Conservation (phyloP, 2,329 filamentous ascomycete species). For the Sphaceloma murrayae region DNA sequence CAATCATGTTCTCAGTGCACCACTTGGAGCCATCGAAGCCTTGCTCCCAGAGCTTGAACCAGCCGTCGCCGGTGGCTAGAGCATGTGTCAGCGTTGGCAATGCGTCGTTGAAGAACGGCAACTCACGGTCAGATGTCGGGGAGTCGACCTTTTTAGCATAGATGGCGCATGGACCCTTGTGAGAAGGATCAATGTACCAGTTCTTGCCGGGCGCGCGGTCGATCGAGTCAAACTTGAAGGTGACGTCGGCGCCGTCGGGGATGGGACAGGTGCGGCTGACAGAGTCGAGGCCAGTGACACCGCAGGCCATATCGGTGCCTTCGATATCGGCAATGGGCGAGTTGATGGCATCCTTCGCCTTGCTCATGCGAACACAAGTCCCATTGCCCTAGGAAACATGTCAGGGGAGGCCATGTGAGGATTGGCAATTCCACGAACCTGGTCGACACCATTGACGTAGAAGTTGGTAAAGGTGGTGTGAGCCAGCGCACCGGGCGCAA, state of each 20-base stretch:
- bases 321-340: slow-evolving; percentile 49
- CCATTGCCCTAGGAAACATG: slow-evolving; percentile 49
- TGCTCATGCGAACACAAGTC: slow-evolving; percentile 60
- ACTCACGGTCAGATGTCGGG: slow-evolving; percentile 1
- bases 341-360: slow-evolving; percentile 43
- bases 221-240: slow-evolving; percentile 57
- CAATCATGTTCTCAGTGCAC: slow-evolving; percentile 62
- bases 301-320: slow-evolving; percentile 60
- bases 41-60: slow-evolving; percentile 70
- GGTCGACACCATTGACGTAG: slow-evolving; percentile 50
- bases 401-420: background rate
- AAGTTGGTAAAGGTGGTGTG: slow-evolving; percentile 58
- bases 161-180: slow-evolving; percentile 61
- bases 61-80: slow-evolving; percentile 49
- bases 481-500: slow-evolving; percentile 15
- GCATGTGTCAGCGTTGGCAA: slow-evolving; percentile 40
- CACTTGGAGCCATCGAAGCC: slow-evolving; percentile 55
- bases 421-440: slow-evolving; percentile 12
- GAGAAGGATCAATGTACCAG: slow-evolving; percentile 47
- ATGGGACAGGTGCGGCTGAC: slow-evolving; percentile 41
- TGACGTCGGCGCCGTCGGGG: slow-evolving; percentile 47
- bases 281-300: slow-evolving; percentile 38
- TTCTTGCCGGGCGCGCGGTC: slow-evolving; percentile 47
- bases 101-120: too few relatives aligned
- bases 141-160: slow-evolving; percentile 62